Percentiles rank a stretch among this genome's conserved stretches.
These are phyloP conservation scores for Dactylellina parvicollis DNA, from an alignment of 2,329 filamentous ascomycete genomes.

Conservation along the genomic window DNA sequence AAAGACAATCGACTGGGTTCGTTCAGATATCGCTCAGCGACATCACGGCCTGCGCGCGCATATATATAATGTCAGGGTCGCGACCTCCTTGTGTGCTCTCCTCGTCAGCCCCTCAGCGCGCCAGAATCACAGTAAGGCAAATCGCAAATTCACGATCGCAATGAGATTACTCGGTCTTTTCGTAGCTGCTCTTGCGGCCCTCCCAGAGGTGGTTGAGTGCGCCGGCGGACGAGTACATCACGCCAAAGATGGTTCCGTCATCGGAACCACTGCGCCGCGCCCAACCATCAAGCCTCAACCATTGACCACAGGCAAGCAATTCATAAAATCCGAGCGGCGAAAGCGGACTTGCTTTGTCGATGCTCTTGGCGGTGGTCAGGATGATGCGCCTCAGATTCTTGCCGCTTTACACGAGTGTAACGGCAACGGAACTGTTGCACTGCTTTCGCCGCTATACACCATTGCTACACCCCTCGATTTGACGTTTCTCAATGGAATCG, in stretches of 20 bases:
- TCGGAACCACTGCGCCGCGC: slow-evolving; percentile 36
- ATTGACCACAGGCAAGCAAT: slow-evolving; percentile 46
- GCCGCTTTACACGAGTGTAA: slow-evolving; percentile 70
- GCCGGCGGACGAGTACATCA: slow-evolving; percentile 37
- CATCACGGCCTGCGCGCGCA: not conserved
- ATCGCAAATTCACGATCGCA: slow-evolving; percentile 11
- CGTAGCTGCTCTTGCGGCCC: slow-evolving; percentile 32
- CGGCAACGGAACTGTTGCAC: slow-evolving; percentile 71
- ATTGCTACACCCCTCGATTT: slow-evolving; percentile 73
- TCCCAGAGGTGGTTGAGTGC: slow-evolving; percentile 38
- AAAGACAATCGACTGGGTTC: slow-evolving; percentile 4
- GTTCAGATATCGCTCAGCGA: slow-evolving; percentile 23
- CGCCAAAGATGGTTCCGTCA: slow-evolving; percentile 41
- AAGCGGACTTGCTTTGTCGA: slow-evolving; percentile 47
- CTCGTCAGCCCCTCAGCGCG: slow-evolving; percentile 17
- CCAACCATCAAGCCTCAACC: slow-evolving; percentile 39
- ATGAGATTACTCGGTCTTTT: slow-evolving; percentile 39
- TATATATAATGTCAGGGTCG: slow-evolving; percentile 23
- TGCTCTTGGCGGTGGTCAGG: slow-evolving; percentile 56
- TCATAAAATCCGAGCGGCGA: slow-evolving; percentile 43
- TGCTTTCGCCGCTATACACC: slow-evolving; percentile 69
- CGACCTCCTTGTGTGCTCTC: not conserved
- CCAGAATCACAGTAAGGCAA: slow-evolving; percentile 6
- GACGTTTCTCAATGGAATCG: slow-evolving; percentile 72
- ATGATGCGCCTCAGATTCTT: slow-evolving; percentile 67